Base-by-base conservation (phyloP, 176 grass and related monocot genomes). In the Triticum urartu region DNA sequence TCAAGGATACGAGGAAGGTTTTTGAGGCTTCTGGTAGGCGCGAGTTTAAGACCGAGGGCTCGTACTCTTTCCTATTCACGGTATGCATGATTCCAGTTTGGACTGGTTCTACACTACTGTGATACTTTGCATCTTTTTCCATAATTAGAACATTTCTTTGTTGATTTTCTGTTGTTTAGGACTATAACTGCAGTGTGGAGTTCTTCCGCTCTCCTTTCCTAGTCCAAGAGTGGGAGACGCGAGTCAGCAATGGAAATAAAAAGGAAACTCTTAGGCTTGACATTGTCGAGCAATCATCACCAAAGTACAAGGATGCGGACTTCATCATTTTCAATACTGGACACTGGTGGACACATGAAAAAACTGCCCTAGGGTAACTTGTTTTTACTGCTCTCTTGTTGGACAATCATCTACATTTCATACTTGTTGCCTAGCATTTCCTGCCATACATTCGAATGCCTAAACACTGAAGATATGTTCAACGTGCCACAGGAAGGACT, bases 291-390 rank as follows among this genome's bases (percentile, higher is more conserved):
- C 89, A 91, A 72, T 94, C 94, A 0, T 96, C 97, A 63, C 89
- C 91, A 7, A 96, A 90, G 87, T 99, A 96, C 72, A 99, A 92
- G 89, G 90, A 99, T 62, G 97, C 97, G 1, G 94, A 96, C 60
- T 80, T 94, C 39, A 86, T 99, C 47, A 89, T 99, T 82, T 99
- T 96, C 89, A 99, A 99, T 83, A 92, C 97, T 5, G 97, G 97
- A 65, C 97, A 99, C 78, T 97, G 97, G 94, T 99, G 97, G 97
- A 99, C 97, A 33, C 97, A 99, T 39, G 93, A 95, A 85, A 99
- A 99, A 83, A 99, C 97, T 36, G 59, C 94, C 35, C 87, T 94
- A 90, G 97, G 97, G 97, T 99, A 93, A 71, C 2, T 83, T 20
- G 77, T 70, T 78, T 66, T 69, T 85, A 58, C 72, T 67, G 17